These are phyloP conservation scores for Begonia fuchsioides DNA, from an alignment of 306 rosid genomes.

Conservation along the genomic window DNA sequence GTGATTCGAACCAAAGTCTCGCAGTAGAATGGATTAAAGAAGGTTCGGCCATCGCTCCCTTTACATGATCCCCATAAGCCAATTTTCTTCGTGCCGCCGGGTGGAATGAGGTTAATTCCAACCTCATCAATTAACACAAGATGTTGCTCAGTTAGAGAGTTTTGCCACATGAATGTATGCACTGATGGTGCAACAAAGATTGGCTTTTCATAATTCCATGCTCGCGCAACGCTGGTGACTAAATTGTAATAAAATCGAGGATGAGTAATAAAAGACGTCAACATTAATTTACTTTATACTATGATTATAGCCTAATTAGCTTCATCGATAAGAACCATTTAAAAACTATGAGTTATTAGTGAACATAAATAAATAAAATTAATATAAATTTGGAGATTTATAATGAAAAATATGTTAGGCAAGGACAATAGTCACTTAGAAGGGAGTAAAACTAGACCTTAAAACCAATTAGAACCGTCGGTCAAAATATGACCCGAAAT, in stretches of 20 bases:
- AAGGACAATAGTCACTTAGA: no score
- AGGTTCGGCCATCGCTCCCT: conserved; percentile 97
- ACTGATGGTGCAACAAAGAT: conserved; percentile 76
- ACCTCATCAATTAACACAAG: conserved; percentile 45
- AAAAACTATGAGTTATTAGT: no score
- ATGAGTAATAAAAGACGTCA: no score
- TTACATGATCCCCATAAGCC: conserved; percentile 81
- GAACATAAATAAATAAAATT: no score
- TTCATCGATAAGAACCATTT: no score
- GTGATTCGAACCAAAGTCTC: conserved; percentile 52
- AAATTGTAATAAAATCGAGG: conserved; percentile 72
- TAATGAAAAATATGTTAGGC: no score
- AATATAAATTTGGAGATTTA: no score
- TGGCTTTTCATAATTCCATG: conserved; percentile 77
- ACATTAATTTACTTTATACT: no score
- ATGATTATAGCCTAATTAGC: no score
- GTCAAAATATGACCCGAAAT: no score
- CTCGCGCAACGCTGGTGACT: conserved; percentile 55
- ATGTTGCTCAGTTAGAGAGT: conserved; percentile 59
- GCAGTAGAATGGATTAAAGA: conserved; percentile 68
- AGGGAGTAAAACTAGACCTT: no score
- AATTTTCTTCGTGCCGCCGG: conserved; percentile 59
- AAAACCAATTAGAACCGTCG: no score
- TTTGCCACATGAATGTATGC: conserved; percentile 57
- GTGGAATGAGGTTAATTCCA: conserved; percentile 55